These are phyloP conservation scores for Carnegiea gigantea DNA, from an alignment of 179 eudicot species.

Conservation along the genomic window DNA sequence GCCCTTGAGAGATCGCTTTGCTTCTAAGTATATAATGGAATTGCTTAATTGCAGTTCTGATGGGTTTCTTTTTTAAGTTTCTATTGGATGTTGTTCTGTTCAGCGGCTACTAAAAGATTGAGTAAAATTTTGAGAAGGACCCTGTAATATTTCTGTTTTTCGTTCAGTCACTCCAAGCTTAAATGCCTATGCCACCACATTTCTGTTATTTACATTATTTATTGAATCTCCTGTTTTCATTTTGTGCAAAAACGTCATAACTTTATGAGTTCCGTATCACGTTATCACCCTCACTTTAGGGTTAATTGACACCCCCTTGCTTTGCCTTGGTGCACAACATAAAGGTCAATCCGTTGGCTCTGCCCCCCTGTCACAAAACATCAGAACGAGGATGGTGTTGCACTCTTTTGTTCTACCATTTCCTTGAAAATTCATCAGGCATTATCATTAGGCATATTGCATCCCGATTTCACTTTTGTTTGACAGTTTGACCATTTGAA, in stretches of 20 bases:
- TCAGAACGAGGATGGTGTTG: not conserved
- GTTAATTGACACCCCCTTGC: not conserved
- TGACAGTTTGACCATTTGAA: not conserved
- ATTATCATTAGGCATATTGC: not conserved
- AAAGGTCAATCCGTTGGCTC: not conserved
- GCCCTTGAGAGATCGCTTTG: not conserved
- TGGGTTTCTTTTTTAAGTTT: not conserved
- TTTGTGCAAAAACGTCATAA: not conserved
- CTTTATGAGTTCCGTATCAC: not conserved
- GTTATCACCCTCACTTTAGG: not conserved
- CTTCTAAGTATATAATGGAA: not conserved
- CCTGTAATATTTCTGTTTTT: not conserved
- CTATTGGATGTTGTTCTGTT: not conserved
- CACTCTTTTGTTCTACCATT: not conserved
- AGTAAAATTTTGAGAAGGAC: not conserved
- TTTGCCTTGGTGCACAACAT: conserved; percentile 1
- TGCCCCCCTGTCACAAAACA: not conserved
- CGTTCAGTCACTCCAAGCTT: not conserved
- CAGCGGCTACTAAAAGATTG: not conserved
- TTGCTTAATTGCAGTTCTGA: not conserved
- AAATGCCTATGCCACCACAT: not conserved
- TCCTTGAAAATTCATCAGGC: not conserved
- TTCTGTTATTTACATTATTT: not conserved
- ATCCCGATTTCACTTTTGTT: not conserved
- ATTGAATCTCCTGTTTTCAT: not conserved